These are phyloP conservation scores for Neoarthrinium moseri DNA, from an alignment of 2,329 filamentous ascomycete species.

Conservation along the genomic window DNA sequence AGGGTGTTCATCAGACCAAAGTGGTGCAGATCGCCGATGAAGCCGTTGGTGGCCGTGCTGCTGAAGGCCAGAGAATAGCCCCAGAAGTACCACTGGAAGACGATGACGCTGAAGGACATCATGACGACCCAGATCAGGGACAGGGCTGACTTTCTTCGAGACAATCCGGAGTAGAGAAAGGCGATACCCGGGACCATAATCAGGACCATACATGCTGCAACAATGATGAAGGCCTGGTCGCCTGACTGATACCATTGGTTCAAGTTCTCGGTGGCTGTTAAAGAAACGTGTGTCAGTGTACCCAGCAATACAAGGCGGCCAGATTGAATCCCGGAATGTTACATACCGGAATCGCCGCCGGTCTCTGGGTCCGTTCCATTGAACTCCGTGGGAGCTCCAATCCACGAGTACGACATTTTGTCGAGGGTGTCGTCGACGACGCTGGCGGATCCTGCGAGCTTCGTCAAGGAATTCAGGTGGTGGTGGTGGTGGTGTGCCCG, in stretches of 20 bases:
- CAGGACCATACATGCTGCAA: conserved; percentile 88
- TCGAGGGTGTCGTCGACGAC: too few species aligned
- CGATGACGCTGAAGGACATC: conserved; percentile 86
- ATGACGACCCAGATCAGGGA: conserved; percentile 98
- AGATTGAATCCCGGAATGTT: conserved; percentile 9
- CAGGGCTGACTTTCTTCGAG: conserved; percentile 94
- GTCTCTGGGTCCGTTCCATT: conserved; percentile 63
- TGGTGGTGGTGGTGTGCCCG: too few species aligned
- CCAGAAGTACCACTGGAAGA: conserved; percentile 99
- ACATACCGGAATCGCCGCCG: conserved; percentile 79
- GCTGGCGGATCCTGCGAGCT: too few species aligned
- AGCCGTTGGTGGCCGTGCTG: conserved; percentile 76
- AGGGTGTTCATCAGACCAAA: conserved; percentile 87
- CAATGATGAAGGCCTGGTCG: conserved; percentile 90
- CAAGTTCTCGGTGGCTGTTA: conserved; percentile 74
- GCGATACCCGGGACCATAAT: conserved; percentile 96
- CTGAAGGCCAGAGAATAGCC: conserved; percentile 95
- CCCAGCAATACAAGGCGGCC: conserved; percentile 10
- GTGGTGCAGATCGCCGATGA: conserved; percentile 86
- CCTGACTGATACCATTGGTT: conserved; percentile 95
- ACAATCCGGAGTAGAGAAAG: conserved; percentile 95
- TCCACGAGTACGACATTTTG: conserved; percentile 57
- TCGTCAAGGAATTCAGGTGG: too few species aligned
- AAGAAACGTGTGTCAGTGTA: not conserved
- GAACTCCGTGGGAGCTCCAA: conserved; percentile 57